Evolutionary conservation across 495 filamentous ascomycete species (phyloP), one percentile per base, ranked within the genome.

Genomic region (Aspergillus cristatus): DNA sequence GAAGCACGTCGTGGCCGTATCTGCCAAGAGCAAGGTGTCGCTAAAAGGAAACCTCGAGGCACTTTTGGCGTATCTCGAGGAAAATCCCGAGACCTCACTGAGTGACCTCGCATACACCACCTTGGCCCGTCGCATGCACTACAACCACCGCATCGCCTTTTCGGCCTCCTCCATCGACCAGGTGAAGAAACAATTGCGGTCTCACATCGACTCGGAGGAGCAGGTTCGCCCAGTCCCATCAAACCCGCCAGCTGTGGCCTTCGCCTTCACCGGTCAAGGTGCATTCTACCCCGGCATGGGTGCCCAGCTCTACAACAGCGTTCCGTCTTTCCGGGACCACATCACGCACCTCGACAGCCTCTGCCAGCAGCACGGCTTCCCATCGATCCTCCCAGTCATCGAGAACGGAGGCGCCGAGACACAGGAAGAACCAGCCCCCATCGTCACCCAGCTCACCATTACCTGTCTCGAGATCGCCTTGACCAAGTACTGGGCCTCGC

Each of bases 391-490:
- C n/a, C 50, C 55, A 6, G 36, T 50, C 33, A 70, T 90, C n/a
- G 37, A 43, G 16, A 58, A 58, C 1, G 45, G 42, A 12, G 15
- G 44, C 7, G 18, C n/a, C 0, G n/a, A n/a, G n/a, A n/a, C n/a
- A n/a, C n/a, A n/a, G n/a, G n/a, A n/a, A n/a, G n/a, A n/a, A n/a
- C n/a, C n/a, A n/a, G 78, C 78, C 4, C 80, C 79, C 1, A 67
- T 79, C n/a, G 67, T 80, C 14, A 72, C 81, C 3, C 86, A 91
- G 54, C 72, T 90, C 12, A 80, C 76, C 2, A 58, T 82, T 25
- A 71, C 71, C 7, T 79, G 68, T 37, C 72, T 87, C 35, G 76
- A 94, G 57, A 85, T 91, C 63, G 85, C 86, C 1, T 66, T 90
- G 16, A 78, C 81, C 5, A 70, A 70, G 14, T 68, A 84, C 29